Evolutionary conservation across 2,329 filamentous ascomycete species (phyloP).

Genomic region (Pestalotiopsis sp.): DNA sequence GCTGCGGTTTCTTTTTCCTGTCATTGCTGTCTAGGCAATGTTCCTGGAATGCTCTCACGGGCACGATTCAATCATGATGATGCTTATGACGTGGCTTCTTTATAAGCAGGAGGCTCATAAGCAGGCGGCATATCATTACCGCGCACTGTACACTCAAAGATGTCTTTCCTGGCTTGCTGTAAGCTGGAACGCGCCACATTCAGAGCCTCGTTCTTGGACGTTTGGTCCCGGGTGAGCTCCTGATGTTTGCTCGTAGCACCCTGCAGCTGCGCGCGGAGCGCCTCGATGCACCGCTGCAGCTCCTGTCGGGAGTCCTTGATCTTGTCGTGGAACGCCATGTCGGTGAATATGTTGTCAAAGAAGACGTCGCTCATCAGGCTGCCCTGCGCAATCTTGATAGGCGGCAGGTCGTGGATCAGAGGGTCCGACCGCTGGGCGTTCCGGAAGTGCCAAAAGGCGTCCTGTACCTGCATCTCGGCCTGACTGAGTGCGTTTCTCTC

Average conservation of each 20-base stretch:
- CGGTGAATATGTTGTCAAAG: conserved; percentile 58
- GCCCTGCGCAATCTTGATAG: conserved; percentile 46
- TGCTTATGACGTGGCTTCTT: background rate
- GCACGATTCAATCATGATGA: background rate
- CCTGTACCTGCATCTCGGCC: conserved; percentile 44
- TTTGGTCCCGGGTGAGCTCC: conserved; percentile 31
- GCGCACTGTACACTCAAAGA: conserved; percentile 35
- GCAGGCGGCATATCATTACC: background rate
- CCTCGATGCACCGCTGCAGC: conserved; percentile 35
- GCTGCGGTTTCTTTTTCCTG: background rate
- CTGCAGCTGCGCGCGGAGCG: conserved; percentile 32
- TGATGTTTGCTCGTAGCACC: conserved; percentile 23
- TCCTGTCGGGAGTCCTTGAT: conserved; percentile 46
- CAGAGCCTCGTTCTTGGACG: conserved; percentile 33
- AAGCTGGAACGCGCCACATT: conserved; percentile 38
- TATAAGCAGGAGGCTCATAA: background rate
- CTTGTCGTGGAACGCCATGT: conserved; percentile 54
- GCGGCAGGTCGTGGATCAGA: conserved; percentile 38
- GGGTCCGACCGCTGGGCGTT: conserved; percentile 44
- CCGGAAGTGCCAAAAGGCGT: conserved; percentile 40
- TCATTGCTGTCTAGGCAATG: background rate
- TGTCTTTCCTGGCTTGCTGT: conserved; percentile 46
- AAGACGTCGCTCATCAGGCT: conserved; percentile 52
- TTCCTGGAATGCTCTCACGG: background rate
- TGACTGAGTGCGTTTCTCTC: conserved; percentile 53